phyloP scores from a whole-genome alignment of 2,329 filamentous ascomycete genomes.

The Lasiodiplodia citricola region DNA sequence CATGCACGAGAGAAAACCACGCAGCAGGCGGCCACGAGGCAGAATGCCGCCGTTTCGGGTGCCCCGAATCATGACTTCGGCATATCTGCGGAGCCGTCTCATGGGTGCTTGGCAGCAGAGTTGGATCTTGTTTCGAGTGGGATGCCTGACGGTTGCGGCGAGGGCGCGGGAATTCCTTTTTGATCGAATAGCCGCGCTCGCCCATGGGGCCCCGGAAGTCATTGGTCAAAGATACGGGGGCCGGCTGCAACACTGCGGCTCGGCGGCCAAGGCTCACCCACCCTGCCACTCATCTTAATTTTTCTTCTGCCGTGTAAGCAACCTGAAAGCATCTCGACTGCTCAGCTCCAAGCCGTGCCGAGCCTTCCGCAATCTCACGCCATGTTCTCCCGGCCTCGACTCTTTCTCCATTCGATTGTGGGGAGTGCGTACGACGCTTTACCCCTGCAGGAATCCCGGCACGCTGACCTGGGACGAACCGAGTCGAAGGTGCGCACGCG shows the following conservation, averaged over 20 bases:
- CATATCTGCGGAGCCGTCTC: neutral
- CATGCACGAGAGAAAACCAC: neutral
- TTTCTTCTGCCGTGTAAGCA: slow-evolving; percentile 17
- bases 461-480: neutral
- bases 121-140: neutral
- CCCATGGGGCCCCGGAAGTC: neutral
- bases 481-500: neutral
- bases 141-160: slow-evolving; percentile 9
- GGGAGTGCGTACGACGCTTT: neutral
- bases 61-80: slow-evolving; percentile 4
- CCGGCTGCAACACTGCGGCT: slow-evolving; percentile 13
- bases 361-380: slow-evolving; percentile 11
- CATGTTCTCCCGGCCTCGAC: neutral
- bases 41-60: neutral
- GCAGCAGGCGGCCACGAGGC: neutral
- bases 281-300: slow-evolving; percentile 3
- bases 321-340: slow-evolving; percentile 2
- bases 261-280: slow-evolving; percentile 3
- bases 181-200: neutral
- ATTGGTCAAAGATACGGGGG: slow-evolving; percentile 15
- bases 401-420: neutral
- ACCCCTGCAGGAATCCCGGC: slow-evolving; percentile 4
- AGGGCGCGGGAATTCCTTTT: slow-evolving; percentile 12
- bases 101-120: neutral
- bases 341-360: neutral